phyloP scores from a whole-genome alignment of 768 basidiomycete genomes.

The Chiua virens region DNA sequence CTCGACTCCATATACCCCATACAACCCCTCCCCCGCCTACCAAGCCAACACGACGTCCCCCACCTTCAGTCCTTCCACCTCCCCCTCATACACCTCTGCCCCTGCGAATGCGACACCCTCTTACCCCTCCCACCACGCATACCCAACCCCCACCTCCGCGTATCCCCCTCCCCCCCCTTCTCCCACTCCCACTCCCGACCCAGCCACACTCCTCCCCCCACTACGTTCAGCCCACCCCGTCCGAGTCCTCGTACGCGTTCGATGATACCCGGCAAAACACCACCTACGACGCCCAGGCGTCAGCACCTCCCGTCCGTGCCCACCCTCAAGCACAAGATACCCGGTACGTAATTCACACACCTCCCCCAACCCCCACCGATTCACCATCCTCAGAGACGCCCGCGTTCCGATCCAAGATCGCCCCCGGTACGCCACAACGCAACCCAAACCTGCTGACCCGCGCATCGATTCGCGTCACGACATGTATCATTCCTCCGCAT shows the following conservation, averaged over 20 bases:
- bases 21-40: constrained; percentile 21
- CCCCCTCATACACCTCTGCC: constrained; percentile 16
- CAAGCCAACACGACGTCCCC: constrained; percentile 20
- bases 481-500: constrained; percentile 14
- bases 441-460: constrained; percentile 19
- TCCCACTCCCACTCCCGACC: constrained; percentile 31
- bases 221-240: constrained; percentile 21
- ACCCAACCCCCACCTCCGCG: constrained; percentile 28
- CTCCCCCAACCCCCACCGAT: constrained; percentile 1
- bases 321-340: constrained; percentile 21
- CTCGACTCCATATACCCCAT: constrained; percentile 19
- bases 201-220: constrained; percentile 23
- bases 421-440: constrained; percentile 17
- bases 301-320: constrained; percentile 15
- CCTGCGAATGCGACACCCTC: constrained; percentile 11
- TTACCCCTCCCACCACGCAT: constrained; percentile 19
- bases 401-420: constrained; percentile 24
- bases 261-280: constrained; percentile 19
- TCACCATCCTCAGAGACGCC: constrained; percentile 20
- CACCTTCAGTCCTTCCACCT: constrained; percentile 22
- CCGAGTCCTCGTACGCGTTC: constrained; percentile 20
- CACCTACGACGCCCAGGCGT: constrained; percentile 17
- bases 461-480: constrained; percentile 29
- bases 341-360: constrained; percentile 16
- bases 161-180: constrained; percentile 29